phyloP scores from a whole-genome alignment of 1,284 basidiomycete species.

The Trametes hirsuta region DNA sequence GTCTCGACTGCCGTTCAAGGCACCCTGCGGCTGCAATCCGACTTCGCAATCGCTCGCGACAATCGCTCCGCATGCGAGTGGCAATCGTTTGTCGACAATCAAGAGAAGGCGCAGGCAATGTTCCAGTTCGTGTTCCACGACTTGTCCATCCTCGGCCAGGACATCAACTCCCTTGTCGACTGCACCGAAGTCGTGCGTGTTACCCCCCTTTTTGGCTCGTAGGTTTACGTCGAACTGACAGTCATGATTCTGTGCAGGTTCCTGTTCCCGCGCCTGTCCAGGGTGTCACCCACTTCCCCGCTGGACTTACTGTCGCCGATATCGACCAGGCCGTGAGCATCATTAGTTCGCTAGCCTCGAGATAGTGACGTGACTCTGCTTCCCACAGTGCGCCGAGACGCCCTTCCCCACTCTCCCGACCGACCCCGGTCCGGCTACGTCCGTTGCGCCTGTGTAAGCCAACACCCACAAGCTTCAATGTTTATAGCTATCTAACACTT shows the following conservation, averaged over 20 bases:
- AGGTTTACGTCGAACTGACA: neutral
- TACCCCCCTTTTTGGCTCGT: neutral
- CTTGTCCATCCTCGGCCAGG: constrained; percentile 37
- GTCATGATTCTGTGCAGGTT: constrained; percentile 5
- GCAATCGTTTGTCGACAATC: constrained; percentile 38
- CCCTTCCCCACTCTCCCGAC: constrained; percentile 37
- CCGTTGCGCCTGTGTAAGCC: constrained; percentile 36
- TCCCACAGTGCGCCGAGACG: constrained; percentile 5
- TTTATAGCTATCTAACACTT: neutral
- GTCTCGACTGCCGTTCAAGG: constrained; percentile 25
- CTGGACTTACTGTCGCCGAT: constrained; percentile 27
- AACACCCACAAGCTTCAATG: neutral
- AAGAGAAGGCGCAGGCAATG: constrained; percentile 30
- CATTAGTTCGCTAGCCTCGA: no score
- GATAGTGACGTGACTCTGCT: neutral
- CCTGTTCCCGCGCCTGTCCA: constrained; percentile 24
- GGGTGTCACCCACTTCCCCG: constrained; percentile 29
- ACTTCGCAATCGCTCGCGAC: constrained; percentile 30
- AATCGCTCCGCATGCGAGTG: constrained; percentile 35
- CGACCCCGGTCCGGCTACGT: constrained; percentile 36
- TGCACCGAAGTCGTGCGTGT: constrained; percentile 31
- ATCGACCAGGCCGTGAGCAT: constrained; percentile 31
- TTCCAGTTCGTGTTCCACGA: constrained; percentile 38
- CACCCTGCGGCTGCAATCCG: constrained; percentile 35
- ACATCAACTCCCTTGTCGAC: constrained; percentile 29